Conservation (phyloP, 139 green algal species). For the Chlorokybus atmophyticus region DNA sequence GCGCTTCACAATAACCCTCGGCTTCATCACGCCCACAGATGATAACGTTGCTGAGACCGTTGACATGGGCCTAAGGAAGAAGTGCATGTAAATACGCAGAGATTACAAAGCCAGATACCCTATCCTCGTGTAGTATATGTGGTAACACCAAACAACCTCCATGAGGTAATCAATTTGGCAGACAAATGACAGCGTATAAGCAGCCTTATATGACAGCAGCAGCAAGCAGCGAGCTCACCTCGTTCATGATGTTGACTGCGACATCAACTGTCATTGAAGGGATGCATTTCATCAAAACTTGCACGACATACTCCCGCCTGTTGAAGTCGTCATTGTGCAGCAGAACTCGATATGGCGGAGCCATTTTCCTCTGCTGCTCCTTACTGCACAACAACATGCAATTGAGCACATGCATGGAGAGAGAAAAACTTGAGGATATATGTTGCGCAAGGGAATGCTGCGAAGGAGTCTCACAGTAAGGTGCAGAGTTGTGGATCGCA, state of each 20-base stretch:
- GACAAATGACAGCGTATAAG: not conserved
- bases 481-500: too few species aligned
- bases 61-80: conserved; percentile 75
- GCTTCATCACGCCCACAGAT: conserved; percentile 68
- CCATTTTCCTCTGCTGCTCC: conserved; percentile 48
- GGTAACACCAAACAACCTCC: too few species aligned
- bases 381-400: too few species aligned
- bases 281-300: conserved; percentile 67
- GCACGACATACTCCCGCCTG: conserved; percentile 79
- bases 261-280: conserved; percentile 65
- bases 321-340: conserved; percentile 91
- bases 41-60: conserved; percentile 65
- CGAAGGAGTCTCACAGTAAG: too few species aligned
- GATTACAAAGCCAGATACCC: too few species aligned
- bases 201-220: not conserved
- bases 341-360: conserved; percentile 67
- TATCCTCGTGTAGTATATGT: too few species aligned
- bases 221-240: too few species aligned
- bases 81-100: too few species aligned
- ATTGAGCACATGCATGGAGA: too few species aligned
- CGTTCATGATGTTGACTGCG: conserved; percentile 72
- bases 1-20: conserved; percentile 64
- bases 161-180: not conserved
- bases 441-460: too few species aligned
- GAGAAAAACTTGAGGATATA: too few species aligned